Evolutionary conservation across 805 yeast genomes (phyloP).

Genomic region (Vanderwaltozyma polyspora): DNA sequence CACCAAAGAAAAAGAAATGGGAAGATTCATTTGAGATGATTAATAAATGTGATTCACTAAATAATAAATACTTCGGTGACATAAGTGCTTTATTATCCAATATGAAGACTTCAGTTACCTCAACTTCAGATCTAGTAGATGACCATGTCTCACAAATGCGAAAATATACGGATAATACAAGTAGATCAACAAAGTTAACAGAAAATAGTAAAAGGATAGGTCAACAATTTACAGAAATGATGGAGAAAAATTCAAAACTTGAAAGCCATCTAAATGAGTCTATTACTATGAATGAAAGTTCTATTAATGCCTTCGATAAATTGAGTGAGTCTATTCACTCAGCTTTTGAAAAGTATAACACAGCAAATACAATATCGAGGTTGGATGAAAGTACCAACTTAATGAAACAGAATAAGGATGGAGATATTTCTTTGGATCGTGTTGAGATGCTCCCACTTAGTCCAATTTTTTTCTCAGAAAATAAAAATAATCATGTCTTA

Average conservation of each 20-base stretch:
- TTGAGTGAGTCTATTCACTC: constrained; percentile 5
- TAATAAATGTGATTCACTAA: constrained; percentile 25
- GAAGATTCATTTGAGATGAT: constrained; percentile 22
- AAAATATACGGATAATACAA: constrained; percentile 8
- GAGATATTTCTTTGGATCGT: neutral
- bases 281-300: constrained; percentile 2
- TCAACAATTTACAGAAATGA: constrained; percentile 11
- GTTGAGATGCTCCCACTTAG: neutral
- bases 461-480: neutral
- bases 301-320: constrained; percentile 6
- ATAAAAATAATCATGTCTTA: too few relatives aligned
- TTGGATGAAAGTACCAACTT: neutral
- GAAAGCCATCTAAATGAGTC: constrained; percentile 7
- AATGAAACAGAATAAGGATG: neutral
- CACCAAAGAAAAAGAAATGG: constrained; percentile 23
- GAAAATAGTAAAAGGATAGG: constrained; percentile 8
- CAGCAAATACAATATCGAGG: neutral
- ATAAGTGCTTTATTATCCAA: constrained; percentile 10
- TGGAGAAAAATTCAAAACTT: constrained; percentile 10
- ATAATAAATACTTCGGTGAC: constrained; percentile 14
- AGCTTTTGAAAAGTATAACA: constrained; percentile 2
- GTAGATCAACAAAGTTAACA: constrained; percentile 1
- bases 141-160: constrained; percentile 12
- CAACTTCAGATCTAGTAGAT: constrained; percentile 10
- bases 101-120: constrained; percentile 12